Base-by-base conservation (phyloP, 169 alveolate species). In the Babesia ovata region DNA sequence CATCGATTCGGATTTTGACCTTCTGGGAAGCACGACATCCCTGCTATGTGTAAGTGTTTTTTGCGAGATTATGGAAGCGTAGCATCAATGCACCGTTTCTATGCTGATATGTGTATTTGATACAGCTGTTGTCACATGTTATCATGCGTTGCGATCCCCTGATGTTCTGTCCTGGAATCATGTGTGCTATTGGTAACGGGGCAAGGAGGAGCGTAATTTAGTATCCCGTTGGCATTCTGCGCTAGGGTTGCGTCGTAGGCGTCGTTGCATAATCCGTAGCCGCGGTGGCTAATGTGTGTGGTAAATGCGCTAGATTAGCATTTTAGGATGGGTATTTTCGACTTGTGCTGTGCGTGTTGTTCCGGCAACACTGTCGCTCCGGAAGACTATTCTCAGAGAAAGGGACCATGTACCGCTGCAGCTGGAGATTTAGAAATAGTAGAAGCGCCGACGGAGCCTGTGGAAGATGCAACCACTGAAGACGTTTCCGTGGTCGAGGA, bases 291-390 rank as follows among this genome's bases (percentile, higher is more conserved):
- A 33, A 33, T 33, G 39, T 33, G 2, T 33, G 39, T 33, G 39
- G 39, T 4, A 33, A 33, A 33, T 33, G 6, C 39, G 39, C 6
- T 6, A 2, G 39, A 33, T 6, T 33, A 16, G 50, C 19, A 45
- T 45, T 0, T 22, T 1, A 29, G 24, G 63, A 79, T 79, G 87
- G 81, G 63, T 36, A 16, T 79, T 26, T 42, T 79, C 63, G 71
- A 79, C 57, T 61, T 79, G 6, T 79, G 82, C 75, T 67, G 87
- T 33, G 21, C 56, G 49, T 79, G 87, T 70, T 70, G 83, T 42
- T 67, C 76, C 4, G 76, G 66, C 58, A 46, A 33, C 65, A 67
- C 76, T 16, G 76, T 67, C 36, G 66, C 21, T 17, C 65, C 9
- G 8, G 65, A 67, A n/a, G 53, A 26, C 26, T 19, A 21, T 17